Evolutionary conservation across 805 yeast genomes (phyloP).

Genomic region (Saturnispora gosingensis): DNA sequence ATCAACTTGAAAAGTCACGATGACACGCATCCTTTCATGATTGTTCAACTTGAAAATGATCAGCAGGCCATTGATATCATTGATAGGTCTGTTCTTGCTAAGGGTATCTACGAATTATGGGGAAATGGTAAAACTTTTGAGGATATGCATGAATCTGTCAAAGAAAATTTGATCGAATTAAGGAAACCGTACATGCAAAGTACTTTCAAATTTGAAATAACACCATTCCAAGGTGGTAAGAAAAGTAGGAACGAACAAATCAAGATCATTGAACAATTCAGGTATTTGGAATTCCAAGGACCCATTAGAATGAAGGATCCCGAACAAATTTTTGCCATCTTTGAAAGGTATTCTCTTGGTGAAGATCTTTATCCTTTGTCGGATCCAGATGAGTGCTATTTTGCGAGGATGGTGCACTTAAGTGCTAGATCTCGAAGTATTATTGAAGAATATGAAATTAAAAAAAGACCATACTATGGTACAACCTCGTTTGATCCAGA

Average conservation of each 20-base stretch:
- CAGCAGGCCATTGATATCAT: conserved; percentile 57
- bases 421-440: conserved; percentile 54
- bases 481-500: conserved; percentile 97
- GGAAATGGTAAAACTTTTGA: conserved; percentile 55
- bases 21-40: conserved; percentile 58
- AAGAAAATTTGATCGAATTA: conserved; percentile 21
- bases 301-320: conserved; percentile 72
- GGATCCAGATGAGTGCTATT: conserved; percentile 52
- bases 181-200: conserved; percentile 32
- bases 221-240: conserved; percentile 65
- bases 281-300: conserved; percentile 65
- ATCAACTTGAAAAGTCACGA: conserved; percentile 54
- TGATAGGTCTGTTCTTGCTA: conserved; percentile 56
- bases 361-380: conserved; percentile 31
- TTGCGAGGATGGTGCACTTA: conserved; percentile 62
- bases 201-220: conserved; percentile 74
- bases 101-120: conserved; percentile 79
- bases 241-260: conserved; percentile 42
- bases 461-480: conserved; percentile 79
- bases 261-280: conserved; percentile 60
- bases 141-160: conserved; percentile 46
- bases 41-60: conserved; percentile 58
- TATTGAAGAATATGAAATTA: conserved; percentile 72
- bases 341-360: conserved; percentile 56
- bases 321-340: conserved; percentile 54